Evolutionary conservation across 768 basidiomycete genomes (phyloP), one percentile per base, ranked within the genome.

Genomic region (Boletus rubroflammeus): DNA sequence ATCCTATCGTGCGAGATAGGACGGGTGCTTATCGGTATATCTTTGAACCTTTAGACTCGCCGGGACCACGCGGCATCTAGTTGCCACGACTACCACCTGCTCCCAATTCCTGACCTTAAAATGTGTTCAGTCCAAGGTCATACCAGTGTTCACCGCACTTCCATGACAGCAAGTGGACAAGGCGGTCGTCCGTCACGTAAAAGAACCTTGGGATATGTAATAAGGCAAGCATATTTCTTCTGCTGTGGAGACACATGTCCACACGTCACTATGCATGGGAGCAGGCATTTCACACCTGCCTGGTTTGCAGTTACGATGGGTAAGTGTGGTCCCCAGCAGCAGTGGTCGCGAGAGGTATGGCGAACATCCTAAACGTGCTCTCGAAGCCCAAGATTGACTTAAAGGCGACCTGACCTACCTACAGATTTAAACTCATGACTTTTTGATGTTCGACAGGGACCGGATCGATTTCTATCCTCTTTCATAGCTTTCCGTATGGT

Each of bases 271-370:
- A 41, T 19, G 14, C 6, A 23, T 28, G 6, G 51, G 17, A 51
- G 2, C 48, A 78, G 80, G 28, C 73, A 81, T 63, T 83, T 83
- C 53, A 75, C 79, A 5, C 78, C 78, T 53, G 75, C 78, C 67
- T 84, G 81, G 82, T 79, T 79, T 57, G 72, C 81, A 5, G 74
- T 78, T 13, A 75, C 72, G 47, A 83, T 84, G 82, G 82, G 77
- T 78, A 39, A 48, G 74, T 65, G 41, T 34, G 3, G 3, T 34
- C 17, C 15, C 17, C 34, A 13, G 29, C 21, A 29, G 31, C 2
- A n/a, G 28, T 25, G 14, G 31, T 35, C 17, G 17, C 28, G 47
- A 29, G 38, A 43, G 28, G 25, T 26, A 8, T 36, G 25, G 19
- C 7, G 23, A 23, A 28, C 26, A 21, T 31, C 6, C 35, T 2